A percentile compares a stretch with the other conserved stretches of the same genome.
phyloP scores from a whole-genome alignment of 495 filamentous ascomycete genomes.

The Thermochaetoides thermophila region DNA sequence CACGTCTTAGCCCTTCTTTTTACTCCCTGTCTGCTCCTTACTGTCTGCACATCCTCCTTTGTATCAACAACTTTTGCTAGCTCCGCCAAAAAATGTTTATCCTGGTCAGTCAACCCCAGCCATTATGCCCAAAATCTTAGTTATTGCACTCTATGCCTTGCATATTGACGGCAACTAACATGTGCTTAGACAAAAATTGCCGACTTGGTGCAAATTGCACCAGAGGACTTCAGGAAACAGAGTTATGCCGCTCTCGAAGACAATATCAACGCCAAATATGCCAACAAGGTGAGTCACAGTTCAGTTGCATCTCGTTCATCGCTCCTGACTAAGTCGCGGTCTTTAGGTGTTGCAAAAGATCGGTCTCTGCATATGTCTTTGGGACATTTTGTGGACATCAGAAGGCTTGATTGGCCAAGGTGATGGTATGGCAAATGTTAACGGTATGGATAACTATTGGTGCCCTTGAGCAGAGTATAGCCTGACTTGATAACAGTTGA shows the following conservation, averaged over 20 bases:
- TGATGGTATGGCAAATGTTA: constrained; percentile 77
- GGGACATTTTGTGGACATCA: constrained; percentile 69
- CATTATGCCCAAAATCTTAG: background rate
- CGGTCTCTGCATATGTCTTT: constrained; percentile 83
- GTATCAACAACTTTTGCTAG: too few relatives aligned
- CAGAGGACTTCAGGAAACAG: constrained; percentile 68
- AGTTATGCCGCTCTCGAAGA: constrained; percentile 74
- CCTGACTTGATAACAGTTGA: constrained; percentile 43
- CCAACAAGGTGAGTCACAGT: constrained; percentile 54
- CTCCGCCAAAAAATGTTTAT: constrained; percentile 25
- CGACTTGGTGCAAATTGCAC: constrained; percentile 82
- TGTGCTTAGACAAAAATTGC: constrained; percentile 47
- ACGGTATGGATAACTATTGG: constrained; percentile 52
- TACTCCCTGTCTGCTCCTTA: too few relatives aligned
- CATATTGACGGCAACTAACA: constrained; percentile 1
- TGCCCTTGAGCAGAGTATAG: too few relatives aligned
- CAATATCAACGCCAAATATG: constrained; percentile 88
- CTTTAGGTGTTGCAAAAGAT: constrained; percentile 44
- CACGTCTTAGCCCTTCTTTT: too few relatives aligned
- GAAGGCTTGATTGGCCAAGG: constrained; percentile 90
- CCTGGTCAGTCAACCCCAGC: constrained; percentile 14
- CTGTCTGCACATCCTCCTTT: too few relatives aligned
- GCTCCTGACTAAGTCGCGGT: background rate
- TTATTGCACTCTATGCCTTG: too few relatives aligned
- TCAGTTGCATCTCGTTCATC: background rate